Percentiles rank a stretch among this genome's conserved stretches.
phyloP scores from a whole-genome alignment of 768 basidiomycete species.

The Leccinum subtestaceum region DNA sequence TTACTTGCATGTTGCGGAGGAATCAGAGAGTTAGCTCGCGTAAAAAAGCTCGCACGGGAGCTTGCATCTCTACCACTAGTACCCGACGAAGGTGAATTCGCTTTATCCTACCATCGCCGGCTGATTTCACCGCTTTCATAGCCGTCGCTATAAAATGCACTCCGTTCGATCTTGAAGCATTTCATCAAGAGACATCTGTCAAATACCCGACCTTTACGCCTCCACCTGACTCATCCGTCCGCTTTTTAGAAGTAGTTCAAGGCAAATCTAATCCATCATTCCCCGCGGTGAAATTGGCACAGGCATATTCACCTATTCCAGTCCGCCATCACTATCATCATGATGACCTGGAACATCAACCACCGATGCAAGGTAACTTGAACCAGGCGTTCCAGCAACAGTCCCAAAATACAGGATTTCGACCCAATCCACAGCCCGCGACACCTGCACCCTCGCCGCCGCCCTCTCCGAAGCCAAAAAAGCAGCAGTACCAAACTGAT shows the following conservation, averaged over 20 bases:
- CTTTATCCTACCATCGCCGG: background rate
- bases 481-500: slow-evolving; percentile 98
- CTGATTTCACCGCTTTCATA: slow-evolving; percentile 23
- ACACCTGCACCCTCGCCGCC: slow-evolving; percentile 93
- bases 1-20: slow-evolving; percentile 92
- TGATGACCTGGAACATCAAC: slow-evolving; percentile 60
- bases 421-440: slow-evolving; percentile 60
- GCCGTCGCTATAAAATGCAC: slow-evolving; percentile 80
- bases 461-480: slow-evolving; percentile 85
- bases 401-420: slow-evolving; percentile 26
- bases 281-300: slow-evolving; percentile 67
- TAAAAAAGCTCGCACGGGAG: slow-evolving; percentile 83
- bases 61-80: slow-evolving; percentile 67
- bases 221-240: slow-evolving; percentile 43
- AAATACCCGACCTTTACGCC: slow-evolving; percentile 95
- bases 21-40: slow-evolving; percentile 77
- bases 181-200: slow-evolving; percentile 85
- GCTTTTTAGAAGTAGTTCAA: slow-evolving; percentile 22
- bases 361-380: slow-evolving; percentile 37
- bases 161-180: slow-evolving; percentile 85
- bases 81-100: slow-evolving; percentile 44
- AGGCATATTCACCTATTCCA: slow-evolving; percentile 91
- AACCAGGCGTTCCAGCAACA: slow-evolving; percentile 37
- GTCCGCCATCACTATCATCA: slow-evolving; percentile 94
- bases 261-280: slow-evolving; percentile 34